Percentiles rank a stretch among this genome's conserved stretches.
Conservation (phyloP, 805 yeast species). For the Blastobotrys peoriensis region DNA sequence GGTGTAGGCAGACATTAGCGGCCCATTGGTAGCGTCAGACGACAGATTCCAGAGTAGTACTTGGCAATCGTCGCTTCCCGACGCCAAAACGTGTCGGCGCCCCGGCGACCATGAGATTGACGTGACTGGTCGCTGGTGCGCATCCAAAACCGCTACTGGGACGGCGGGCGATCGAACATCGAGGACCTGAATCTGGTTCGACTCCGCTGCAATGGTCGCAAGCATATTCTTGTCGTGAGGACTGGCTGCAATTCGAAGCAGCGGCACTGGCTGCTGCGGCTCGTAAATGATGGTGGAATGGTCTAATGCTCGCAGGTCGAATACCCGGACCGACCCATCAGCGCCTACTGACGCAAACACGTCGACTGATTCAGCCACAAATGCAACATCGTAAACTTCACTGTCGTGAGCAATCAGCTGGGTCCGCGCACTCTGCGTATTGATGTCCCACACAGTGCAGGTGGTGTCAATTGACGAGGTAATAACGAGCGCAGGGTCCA, state of each 20-base stretch:
- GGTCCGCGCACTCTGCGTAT: conserved; percentile 67
- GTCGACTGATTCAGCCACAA: conserved; percentile 64
- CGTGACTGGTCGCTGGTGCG: conserved; percentile 64
- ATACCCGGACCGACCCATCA: conserved; percentile 90
- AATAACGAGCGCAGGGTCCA: conserved; percentile 63
- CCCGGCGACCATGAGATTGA: conserved; percentile 78
- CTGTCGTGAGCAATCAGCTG: conserved; percentile 95
- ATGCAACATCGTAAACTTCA: conserved; percentile 90
- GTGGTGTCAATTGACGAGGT: conserved; percentile 93
- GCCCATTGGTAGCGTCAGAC: conserved; percentile 33
- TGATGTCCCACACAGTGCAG: conserved; percentile 91
- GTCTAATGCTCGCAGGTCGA: conserved; percentile 81
- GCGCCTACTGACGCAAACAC: conserved; percentile 90
- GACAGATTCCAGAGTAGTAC: conserved; percentile 59
- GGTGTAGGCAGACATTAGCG: conserved; percentile 40
- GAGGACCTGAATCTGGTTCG: conserved; percentile 58
- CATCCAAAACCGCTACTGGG: conserved; percentile 65
- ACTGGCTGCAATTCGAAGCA: conserved; percentile 70
- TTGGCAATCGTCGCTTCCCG: conserved; percentile 58
- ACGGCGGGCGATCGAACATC: conserved; percentile 86
- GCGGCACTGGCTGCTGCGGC: conserved; percentile 44
- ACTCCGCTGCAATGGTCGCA: conserved; percentile 74
- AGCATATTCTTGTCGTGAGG: conserved; percentile 75
- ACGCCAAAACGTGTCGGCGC: conserved; percentile 58
- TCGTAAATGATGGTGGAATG: conserved; percentile 95